Conservation (phyloP, 441 rosid genomes). For the Isatis lusitanica region DNA sequence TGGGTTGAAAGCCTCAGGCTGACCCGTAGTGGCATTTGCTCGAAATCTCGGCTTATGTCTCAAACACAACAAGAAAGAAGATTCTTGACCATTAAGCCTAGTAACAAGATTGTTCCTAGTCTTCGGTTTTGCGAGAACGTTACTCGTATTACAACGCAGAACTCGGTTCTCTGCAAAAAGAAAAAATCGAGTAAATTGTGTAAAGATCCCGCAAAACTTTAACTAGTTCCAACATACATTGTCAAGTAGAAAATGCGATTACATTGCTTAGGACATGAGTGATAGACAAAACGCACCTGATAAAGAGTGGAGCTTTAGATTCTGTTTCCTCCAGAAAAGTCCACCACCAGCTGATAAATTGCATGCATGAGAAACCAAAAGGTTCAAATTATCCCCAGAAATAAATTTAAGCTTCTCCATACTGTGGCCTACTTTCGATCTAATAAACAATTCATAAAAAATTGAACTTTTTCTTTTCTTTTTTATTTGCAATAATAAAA, state of each 20-base stretch:
- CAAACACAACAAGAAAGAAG: constrained; percentile 30
- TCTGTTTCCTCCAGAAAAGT: constrained; percentile 35
- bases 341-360: constrained; percentile 39
- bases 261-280: not conserved
- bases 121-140: constrained; percentile 30
- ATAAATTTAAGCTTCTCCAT: constrained; percentile 8
- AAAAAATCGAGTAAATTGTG: constrained; percentile 27
- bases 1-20: constrained; percentile 54
- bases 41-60: constrained; percentile 40
- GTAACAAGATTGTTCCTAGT: constrained; percentile 33
- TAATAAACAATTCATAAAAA: constrained; percentile 23
- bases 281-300: constrained; percentile 18
- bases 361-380: constrained; percentile 28
- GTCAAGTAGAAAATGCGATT: not conserved
- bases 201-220: not conserved
- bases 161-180: constrained; percentile 40
- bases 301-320: constrained; percentile 35
- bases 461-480: not conserved
- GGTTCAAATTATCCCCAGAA: not conserved
- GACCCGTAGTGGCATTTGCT: constrained; percentile 63
- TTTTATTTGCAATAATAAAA: not conserved
- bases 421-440: not conserved
- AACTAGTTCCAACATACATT: not conserved
- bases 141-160: constrained; percentile 41
- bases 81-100: constrained; percentile 38